Evolutionary conservation across 23 red algal genomes (phyloP).

Genomic region (Agarophyton chilense): DNA sequence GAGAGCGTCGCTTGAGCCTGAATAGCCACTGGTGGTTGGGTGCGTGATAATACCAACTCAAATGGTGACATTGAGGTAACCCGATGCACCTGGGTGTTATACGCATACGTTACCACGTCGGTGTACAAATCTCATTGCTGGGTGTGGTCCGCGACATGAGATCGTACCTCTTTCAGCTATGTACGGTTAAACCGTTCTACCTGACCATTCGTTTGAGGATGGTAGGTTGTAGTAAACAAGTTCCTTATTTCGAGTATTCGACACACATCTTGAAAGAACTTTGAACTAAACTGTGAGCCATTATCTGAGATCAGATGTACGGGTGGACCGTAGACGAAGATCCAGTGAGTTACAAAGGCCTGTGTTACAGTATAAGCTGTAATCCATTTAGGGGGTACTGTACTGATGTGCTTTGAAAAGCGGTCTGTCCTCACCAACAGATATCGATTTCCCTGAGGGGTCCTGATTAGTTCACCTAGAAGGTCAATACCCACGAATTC

Average conservation of each 20-base stretch:
- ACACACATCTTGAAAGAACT: neutral
- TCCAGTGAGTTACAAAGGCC: neutral
- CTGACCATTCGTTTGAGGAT: neutral
- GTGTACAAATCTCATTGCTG: constrained; percentile 9
- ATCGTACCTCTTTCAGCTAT: neutral
- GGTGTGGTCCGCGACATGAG: neutral
- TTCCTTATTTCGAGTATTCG: neutral
- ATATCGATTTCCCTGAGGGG: neutral
- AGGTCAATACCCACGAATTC: constrained; percentile 7
- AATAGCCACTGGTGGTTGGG: neutral
- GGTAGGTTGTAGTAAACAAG: neutral
- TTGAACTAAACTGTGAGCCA: neutral
- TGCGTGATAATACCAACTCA: neutral
- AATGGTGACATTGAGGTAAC: neutral
- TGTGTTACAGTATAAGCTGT: constrained; percentile 1
- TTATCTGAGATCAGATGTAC: neutral
- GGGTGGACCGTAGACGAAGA: neutral
- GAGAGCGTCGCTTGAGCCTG: neutral
- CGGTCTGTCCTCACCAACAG: constrained; percentile 18
- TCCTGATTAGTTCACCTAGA: neutral
- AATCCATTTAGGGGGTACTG: neutral
- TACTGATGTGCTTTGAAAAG: neutral
- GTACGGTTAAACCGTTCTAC: constrained; percentile 12
- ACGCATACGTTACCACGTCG: constrained; percentile 1
- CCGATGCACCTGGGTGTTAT: neutral